Evolutionary conservation across 2,329 filamentous ascomycete genomes (phyloP), one percentile per base, ranked within the genome.

Genomic region (Chaetothyriales sp.): DNA sequence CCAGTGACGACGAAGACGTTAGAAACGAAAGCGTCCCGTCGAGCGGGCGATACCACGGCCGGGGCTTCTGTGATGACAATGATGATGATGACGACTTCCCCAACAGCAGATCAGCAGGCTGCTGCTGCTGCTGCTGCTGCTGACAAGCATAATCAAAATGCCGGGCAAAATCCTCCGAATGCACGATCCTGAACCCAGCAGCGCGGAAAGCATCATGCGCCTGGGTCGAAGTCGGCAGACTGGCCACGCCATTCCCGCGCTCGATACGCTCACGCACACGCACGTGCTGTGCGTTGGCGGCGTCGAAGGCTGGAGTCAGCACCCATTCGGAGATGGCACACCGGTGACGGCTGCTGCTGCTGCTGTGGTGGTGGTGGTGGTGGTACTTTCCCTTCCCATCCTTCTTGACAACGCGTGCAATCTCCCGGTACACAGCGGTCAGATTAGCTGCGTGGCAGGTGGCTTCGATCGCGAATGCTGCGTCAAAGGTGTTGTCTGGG

Each of bases 391-490:
- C 4, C 15, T 39, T 39, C 8, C 5, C 4, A 4, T 60, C 61
- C 1, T 59, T 60, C 46, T 63, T 64, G 22, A 65, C 53, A 1
- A 65, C 63, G n/a, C 60, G 57, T 44, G 39, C 55, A 10, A 63
- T 58, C 43, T 63, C 52, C 3, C 47, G 47, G 55, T 64, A 65
- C 3, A 62, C 61, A 18, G 36, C 52, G 43, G 47, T 32, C n/a
- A 63, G 55, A 25, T 51, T 52, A 10, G 61, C 60, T 2, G 62
- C 60, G 46, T 64, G 59, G 47, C 60, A 60, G 7, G 60, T 63
- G 2, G 63, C 62, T 48, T 65, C 63, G 49, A 64, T 61, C 25
- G 58, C 60, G 48, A 63, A 62, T 9, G 58, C 63, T 7, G 60
- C 61, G 50, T 64, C 59, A 49, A 65, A 65, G 32, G 52, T 55